Percentiles rank a stretch among this genome's conserved stretches.
Conservation (phyloP, 768 basidiomycete genomes). For the Lactarius hatsudake region DNA sequence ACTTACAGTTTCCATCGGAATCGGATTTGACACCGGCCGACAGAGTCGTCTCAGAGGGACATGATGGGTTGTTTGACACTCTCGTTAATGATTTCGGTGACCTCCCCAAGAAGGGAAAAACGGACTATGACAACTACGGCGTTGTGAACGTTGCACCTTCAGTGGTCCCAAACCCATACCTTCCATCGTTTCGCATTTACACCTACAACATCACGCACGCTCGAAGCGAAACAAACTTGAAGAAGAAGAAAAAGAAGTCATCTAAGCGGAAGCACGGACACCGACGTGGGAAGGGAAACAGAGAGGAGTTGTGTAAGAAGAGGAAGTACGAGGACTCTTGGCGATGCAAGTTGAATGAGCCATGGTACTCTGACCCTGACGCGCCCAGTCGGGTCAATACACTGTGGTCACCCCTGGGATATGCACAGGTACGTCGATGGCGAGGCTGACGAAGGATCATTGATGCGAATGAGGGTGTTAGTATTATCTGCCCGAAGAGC, state of each 20-base stretch:
- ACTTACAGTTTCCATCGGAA: conserved; percentile 27
- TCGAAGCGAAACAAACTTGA: not conserved
- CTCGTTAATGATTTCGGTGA: conserved; percentile 64
- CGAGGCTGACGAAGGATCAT: conserved; percentile 18
- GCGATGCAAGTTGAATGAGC: conserved; percentile 57
- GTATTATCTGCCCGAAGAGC: conserved; percentile 60
- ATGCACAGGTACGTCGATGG: conserved; percentile 66
- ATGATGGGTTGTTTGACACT: conserved; percentile 49
- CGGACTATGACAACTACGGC: conserved; percentile 63
- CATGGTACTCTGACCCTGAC: conserved; percentile 58
- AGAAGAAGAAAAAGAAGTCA: conserved; percentile 13
- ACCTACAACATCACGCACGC: conserved; percentile 68
- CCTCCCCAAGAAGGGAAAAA: conserved; percentile 50
- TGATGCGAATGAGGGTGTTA: conserved; percentile 31
- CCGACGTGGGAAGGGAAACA: conserved; percentile 33
- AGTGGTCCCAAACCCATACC: conserved; percentile 83
- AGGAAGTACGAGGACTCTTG: conserved; percentile 56
- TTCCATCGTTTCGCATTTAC: conserved; percentile 78
- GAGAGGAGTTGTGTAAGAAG: conserved; percentile 43
- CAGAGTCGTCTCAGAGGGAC: conserved; percentile 17
- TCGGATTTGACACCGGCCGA: conserved; percentile 22
- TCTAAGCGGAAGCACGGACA: conserved; percentile 49
- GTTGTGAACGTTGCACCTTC: conserved; percentile 80
- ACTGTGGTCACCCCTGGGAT: conserved; percentile 74
- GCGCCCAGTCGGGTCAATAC: conserved; percentile 72